Conservation (phyloP, 2,329 filamentous ascomycete genomes). For the Rhynchosporium graminicola region DNA sequence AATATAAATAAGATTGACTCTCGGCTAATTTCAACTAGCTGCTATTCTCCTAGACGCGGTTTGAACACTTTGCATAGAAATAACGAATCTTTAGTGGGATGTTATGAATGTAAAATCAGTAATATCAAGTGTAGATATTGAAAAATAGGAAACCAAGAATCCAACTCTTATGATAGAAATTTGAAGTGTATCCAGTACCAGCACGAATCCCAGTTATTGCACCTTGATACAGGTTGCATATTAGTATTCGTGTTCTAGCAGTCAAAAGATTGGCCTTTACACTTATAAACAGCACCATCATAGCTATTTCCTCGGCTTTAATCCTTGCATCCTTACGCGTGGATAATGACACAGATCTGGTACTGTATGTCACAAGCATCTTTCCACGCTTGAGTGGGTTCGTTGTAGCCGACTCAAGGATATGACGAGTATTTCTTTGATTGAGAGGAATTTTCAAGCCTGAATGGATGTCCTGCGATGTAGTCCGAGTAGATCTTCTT, state of each 20-base stretch:
- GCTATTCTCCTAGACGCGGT: background rate
- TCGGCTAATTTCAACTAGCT: constrained; percentile 3
- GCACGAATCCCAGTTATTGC: constrained; percentile 41
- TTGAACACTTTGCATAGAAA: background rate
- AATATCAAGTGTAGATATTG: background rate
- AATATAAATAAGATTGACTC: background rate
- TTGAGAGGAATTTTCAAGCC: constrained; percentile 52
- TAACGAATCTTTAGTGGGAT: constrained; percentile 13
- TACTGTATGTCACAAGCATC: constrained; percentile 57
- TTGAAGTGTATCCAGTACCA: constrained; percentile 20
- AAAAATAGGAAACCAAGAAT: background rate
- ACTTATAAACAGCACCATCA: constrained; percentile 45
- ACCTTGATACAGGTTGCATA: constrained; percentile 45
- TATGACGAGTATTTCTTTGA: constrained; percentile 49
- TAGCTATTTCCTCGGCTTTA: constrained; percentile 31
- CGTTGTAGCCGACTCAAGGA: constrained; percentile 40
- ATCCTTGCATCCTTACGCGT: constrained; percentile 51
- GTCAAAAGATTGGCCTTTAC: constrained; percentile 51
- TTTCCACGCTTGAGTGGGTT: constrained; percentile 47
- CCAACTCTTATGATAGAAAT: background rate
- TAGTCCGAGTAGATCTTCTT: constrained; percentile 52
- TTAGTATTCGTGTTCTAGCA: constrained; percentile 48
- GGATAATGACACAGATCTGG: constrained; percentile 49
- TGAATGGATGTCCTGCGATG: constrained; percentile 47
- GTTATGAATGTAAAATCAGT: constrained; percentile 13